Evolutionary conservation across 805 yeast genomes (phyloP).

Genomic region (Zygosaccharomyces lentus): DNA sequence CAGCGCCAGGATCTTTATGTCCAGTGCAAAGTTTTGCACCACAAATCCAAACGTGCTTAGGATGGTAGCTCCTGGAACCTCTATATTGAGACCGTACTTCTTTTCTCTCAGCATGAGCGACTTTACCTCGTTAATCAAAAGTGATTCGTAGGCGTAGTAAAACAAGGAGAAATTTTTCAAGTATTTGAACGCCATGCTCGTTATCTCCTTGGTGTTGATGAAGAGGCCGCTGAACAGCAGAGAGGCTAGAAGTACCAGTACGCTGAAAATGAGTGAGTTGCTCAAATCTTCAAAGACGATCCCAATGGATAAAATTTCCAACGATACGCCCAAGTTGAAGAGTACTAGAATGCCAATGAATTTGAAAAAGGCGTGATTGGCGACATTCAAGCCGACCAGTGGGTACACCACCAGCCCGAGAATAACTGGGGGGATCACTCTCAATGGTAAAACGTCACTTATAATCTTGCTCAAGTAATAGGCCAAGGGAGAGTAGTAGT

Average conservation of each 20-base stretch:
- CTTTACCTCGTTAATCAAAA: slow-evolving; percentile 88
- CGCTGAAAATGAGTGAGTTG: slow-evolving; percentile 86
- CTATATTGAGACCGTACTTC: slow-evolving; percentile 89
- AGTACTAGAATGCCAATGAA: slow-evolving; percentile 66
- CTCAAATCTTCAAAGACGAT: slow-evolving; percentile 84
- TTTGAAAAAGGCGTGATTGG: slow-evolving; percentile 65
- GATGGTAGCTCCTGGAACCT: slow-evolving; percentile 97
- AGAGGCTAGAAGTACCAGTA: slow-evolving; percentile 76
- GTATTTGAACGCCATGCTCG: slow-evolving; percentile 55
- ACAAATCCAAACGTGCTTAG: slow-evolving; percentile 92
- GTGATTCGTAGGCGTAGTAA: slow-evolving; percentile 93
- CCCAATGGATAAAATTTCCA: slow-evolving; percentile 83
- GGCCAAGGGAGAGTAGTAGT: slow-evolving; percentile 83
- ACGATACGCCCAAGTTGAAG: slow-evolving; percentile 82
- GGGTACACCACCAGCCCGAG: slow-evolving; percentile 82
- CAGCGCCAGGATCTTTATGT: slow-evolving; percentile 54
- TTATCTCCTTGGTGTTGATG: slow-evolving; percentile 70
- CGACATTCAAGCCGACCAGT: slow-evolving; percentile 79
- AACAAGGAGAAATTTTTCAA: slow-evolving; percentile 83
- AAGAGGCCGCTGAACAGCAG: slow-evolving; percentile 90
- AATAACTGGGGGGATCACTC: slow-evolving; percentile 88
- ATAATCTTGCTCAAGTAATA: slow-evolving; percentile 81
- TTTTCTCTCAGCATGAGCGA: slow-evolving; percentile 78
- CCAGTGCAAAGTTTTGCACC: slow-evolving; percentile 68
- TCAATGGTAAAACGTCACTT: slow-evolving; percentile 87